phyloP scores from a whole-genome alignment of 1,139 yeast genomes.

The Spencermartinsiella ligniputridi region DNA sequence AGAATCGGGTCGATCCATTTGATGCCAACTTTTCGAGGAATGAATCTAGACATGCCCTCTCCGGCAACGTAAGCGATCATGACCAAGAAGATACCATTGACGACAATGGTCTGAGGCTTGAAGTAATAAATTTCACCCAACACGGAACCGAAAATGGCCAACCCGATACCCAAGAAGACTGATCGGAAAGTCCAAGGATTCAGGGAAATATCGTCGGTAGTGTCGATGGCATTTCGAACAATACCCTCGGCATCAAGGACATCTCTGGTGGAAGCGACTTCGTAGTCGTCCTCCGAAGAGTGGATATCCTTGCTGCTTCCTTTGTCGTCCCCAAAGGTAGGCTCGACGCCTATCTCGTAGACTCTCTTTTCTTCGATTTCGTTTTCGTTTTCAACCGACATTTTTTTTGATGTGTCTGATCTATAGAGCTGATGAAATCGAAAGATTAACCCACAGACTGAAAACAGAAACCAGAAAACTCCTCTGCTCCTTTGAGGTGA shows the following conservation, averaged over 20 bases:
- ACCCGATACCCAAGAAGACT: slow-evolving; percentile 29
- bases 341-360: background rate
- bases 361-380: slow-evolving; percentile 1
- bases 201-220: slow-evolving; percentile 25
- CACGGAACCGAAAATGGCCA: slow-evolving; percentile 33
- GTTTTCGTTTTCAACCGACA: no score
- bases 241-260: slow-evolving; percentile 9
- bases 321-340: background rate
- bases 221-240: slow-evolving; percentile 8
- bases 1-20: slow-evolving; percentile 16
- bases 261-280: background rate
- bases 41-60: slow-evolving; percentile 26
- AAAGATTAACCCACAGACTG: no score
- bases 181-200: slow-evolving; percentile 31
- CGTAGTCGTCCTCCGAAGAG: background rate
- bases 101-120: slow-evolving; percentile 34
- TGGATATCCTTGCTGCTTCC: background rate
- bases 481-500: no score
- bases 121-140: slow-evolving; percentile 33
- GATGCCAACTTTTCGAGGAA: slow-evolving; percentile 26
- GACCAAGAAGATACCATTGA: slow-evolving; percentile 31
- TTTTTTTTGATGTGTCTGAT: no score
- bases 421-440: no score
- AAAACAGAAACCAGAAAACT: no score
- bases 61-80: slow-evolving; percentile 31